phyloP scores from a whole-genome alignment of 257 asterid genomes.

The Galeopsis tetrahit region DNA sequence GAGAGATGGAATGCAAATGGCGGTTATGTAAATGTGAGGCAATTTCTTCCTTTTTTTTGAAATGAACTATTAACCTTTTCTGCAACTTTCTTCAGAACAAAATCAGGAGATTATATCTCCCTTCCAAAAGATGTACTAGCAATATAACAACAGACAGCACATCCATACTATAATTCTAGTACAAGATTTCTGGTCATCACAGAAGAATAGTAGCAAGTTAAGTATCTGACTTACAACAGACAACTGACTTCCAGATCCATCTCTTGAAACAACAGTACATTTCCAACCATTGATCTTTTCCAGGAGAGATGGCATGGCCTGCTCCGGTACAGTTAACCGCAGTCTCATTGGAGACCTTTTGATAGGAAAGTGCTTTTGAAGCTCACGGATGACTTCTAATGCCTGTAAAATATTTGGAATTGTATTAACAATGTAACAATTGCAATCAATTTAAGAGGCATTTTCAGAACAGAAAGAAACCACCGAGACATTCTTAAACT shows the following conservation, averaged over 20 bases:
- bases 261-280: conserved; percentile 59
- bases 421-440: conserved; percentile 14
- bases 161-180: not conserved
- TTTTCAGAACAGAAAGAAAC: not conserved
- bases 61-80: too few species aligned
- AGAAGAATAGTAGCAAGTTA: conserved; percentile 2
- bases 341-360: conserved; percentile 93
- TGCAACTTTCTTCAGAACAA: too few species aligned
- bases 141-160: not conserved
- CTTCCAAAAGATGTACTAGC: too few species aligned
- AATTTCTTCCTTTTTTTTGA: not conserved
- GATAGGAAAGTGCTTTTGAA: conserved; percentile 87
- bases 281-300: conserved; percentile 73
- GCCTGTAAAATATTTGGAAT: conserved; percentile 56
- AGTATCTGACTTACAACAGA: conserved; percentile 62
- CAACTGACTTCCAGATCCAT: conserved; percentile 66
- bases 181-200: conserved; percentile 3
- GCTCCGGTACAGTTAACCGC: conserved; percentile 66
- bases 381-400: conserved; percentile 89
- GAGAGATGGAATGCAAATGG: not conserved
- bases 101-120: too few species aligned
- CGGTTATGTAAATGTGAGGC: not conserved
- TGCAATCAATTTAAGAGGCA: not conserved
- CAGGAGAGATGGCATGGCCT: conserved; percentile 49
- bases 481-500: conserved; percentile 2